Evolutionary conservation across 345 rosid species (phyloP).

Genomic region (Cochlearia excelsa): DNA sequence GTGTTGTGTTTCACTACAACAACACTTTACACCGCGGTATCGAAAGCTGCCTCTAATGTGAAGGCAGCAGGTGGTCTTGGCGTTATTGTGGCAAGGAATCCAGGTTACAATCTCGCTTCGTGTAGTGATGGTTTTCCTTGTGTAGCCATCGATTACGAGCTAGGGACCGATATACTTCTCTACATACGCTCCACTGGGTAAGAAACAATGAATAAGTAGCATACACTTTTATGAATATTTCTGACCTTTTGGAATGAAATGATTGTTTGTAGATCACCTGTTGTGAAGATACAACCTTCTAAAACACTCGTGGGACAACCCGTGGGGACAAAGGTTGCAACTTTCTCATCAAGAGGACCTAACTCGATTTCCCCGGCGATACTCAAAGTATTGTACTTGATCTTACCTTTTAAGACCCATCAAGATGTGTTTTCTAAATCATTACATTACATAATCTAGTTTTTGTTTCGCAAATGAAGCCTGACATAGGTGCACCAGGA

Average conservation of each 20-base stretch:
- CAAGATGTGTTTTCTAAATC: no score
- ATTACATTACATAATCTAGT: no score
- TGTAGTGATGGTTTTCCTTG: constrained; percentile 39
- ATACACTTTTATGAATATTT: background rate
- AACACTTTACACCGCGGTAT: constrained; percentile 18
- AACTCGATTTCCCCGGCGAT: constrained; percentile 30
- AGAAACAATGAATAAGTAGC: background rate
- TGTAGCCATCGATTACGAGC: constrained; percentile 35
- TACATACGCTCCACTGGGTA: constrained; percentile 42
- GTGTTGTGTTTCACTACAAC: constrained; percentile 38
- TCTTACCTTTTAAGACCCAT: no score
- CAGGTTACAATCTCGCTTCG: constrained; percentile 30
- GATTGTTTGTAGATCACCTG: constrained; percentile 24
- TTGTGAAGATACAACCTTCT: constrained; percentile 27
- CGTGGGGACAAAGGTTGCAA: constrained; percentile 27
- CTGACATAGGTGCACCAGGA: constrained; percentile 47
- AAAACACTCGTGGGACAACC: constrained; percentile 25
- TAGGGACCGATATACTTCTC: constrained; percentile 37
- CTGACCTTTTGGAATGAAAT: background rate
- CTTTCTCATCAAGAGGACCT: constrained; percentile 52
- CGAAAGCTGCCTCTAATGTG: constrained; percentile 28
- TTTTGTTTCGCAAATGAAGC: constrained; percentile 21
- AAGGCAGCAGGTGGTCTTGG: constrained; percentile 40
- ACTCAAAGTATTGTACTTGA: constrained; percentile 18
- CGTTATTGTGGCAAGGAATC: constrained; percentile 38